Evolutionary conservation across 768 basidiomycete genomes (phyloP).

Genomic region (Neoboletus magnificus): DNA sequence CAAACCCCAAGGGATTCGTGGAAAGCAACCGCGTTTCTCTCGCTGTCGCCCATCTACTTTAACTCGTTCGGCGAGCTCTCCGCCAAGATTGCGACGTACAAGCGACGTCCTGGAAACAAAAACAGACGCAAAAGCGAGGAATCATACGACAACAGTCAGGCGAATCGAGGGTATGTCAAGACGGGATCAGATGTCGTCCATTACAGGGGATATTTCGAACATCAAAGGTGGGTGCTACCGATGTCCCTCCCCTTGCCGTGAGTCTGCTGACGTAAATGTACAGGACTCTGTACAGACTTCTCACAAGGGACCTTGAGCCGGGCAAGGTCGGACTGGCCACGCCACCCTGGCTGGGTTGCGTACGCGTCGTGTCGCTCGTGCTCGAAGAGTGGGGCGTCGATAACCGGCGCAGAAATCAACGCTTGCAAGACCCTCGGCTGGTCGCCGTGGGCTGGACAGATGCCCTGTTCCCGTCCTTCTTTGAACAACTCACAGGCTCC

Average conservation of each 20-base stretch:
- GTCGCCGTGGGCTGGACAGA: conserved; percentile 45
- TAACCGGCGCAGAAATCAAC: conserved; percentile 26
- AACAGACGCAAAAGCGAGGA: conserved; percentile 16
- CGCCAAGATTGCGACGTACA: conserved; percentile 39
- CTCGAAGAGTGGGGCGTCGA: conserved; percentile 37
- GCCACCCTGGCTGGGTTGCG: conserved; percentile 30
- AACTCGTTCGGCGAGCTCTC: conserved; percentile 27
- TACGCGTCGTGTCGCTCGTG: conserved; percentile 37
- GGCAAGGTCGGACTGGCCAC: conserved; percentile 32
- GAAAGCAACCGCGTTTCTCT: conserved; percentile 34
- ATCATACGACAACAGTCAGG: conserved; percentile 38
- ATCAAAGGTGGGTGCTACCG: conserved; percentile 36
- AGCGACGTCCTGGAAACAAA: conserved; percentile 37
- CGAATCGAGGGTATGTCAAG: conserved; percentile 37
- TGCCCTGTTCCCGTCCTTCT: conserved; percentile 27
- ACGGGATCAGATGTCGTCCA: conserved; percentile 18
- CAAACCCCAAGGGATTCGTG: too few species aligned
- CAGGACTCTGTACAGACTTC: conserved; percentile 34
- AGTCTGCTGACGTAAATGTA: neutral
- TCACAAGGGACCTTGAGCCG: conserved; percentile 21
- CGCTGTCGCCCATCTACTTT: conserved; percentile 49
- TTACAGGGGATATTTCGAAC: conserved; percentile 44
- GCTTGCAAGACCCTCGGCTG: conserved; percentile 32
- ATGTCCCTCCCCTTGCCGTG: neutral
- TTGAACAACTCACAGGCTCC: conserved; percentile 11